Percentiles rank a stretch among this genome's conserved stretches.
Conservation (phyloP, 108 stramenopile species). For the Cyclotella atomus region DNA sequence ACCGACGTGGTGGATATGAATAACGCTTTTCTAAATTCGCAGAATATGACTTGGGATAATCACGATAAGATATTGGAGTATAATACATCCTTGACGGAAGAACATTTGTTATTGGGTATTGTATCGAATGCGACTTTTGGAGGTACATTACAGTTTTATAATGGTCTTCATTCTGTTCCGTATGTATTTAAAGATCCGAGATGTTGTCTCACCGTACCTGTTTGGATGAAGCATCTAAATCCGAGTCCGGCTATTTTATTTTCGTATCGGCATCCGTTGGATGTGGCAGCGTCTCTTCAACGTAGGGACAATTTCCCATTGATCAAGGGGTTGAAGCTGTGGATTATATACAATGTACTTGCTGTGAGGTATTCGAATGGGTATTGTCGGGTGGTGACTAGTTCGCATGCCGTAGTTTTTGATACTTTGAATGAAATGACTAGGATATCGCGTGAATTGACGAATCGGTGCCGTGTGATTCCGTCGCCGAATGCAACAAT, state of each 20-base stretch:
- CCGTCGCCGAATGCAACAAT: background rate
- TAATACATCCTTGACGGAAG: background rate
- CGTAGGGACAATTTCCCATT: background rate
- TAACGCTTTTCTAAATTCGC: background rate
- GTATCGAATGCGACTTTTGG: background rate
- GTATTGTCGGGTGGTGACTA: background rate
- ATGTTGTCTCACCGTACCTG: background rate
- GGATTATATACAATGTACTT: slow-evolving; percentile 1
- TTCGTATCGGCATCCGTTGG: slow-evolving; percentile 8
- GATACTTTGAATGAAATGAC: background rate
- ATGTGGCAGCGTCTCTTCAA: background rate
- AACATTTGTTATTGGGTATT: background rate
- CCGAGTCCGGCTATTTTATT: background rate
- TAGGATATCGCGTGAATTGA: background rate
- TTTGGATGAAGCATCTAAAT: background rate
- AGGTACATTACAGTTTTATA: background rate
- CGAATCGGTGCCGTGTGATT: slow-evolving; percentile 1
- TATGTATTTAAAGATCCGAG: slow-evolving; percentile 1
- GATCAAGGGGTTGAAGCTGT: background rate
- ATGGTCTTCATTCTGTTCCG: background rate
- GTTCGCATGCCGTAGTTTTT: background rate
- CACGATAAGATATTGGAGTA: background rate
- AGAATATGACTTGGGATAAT: background rate
- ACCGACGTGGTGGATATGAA: background rate
- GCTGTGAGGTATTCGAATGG: background rate